phyloP scores from a whole-genome alignment of 139 green algal species.

The Mesotaenium endlicherianum region DNA sequence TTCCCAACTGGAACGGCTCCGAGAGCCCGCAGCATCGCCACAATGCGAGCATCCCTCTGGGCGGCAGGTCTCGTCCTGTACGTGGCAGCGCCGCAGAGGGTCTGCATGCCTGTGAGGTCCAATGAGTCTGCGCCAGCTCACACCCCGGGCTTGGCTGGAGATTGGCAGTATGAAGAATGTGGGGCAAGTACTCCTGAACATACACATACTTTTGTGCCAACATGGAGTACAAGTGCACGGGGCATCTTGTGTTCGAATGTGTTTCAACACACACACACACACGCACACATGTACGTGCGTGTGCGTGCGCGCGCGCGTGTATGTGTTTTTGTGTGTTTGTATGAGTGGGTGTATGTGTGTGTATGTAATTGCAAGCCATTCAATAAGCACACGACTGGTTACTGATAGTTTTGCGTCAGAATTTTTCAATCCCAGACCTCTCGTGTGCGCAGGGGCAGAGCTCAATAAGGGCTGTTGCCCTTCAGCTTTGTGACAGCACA shows the following conservation, averaged over 20 bases:
- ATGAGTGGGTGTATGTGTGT: too few species aligned
- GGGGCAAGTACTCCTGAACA: background rate
- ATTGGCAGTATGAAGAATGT: background rate
- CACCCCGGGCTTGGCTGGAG: background rate
- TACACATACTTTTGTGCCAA: background rate
- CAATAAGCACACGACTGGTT: too few species aligned
- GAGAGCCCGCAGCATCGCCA: background rate
- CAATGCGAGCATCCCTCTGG: background rate
- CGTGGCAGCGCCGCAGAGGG: background rate
- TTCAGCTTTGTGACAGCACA: too few species aligned
- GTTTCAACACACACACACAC: too few species aligned
- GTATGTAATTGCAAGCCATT: too few species aligned
- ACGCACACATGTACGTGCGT: too few species aligned
- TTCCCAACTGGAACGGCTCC: slow-evolving; percentile 17
- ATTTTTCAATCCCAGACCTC: too few species aligned
- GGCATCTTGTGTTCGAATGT: background rate
- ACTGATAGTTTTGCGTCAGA: too few species aligned
- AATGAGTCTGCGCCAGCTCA: background rate
- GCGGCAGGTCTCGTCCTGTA: background rate
- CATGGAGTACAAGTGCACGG: background rate
- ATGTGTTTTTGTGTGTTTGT: too few species aligned
- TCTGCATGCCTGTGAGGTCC: background rate
- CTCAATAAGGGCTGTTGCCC: too few species aligned
- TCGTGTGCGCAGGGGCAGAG: too few species aligned
- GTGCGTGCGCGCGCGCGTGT: background rate